Evolutionary conservation across 208 protist genomes (phyloP), one percentile per base, ranked within the genome.

Genomic region (Crithidia expoeki): DNA sequence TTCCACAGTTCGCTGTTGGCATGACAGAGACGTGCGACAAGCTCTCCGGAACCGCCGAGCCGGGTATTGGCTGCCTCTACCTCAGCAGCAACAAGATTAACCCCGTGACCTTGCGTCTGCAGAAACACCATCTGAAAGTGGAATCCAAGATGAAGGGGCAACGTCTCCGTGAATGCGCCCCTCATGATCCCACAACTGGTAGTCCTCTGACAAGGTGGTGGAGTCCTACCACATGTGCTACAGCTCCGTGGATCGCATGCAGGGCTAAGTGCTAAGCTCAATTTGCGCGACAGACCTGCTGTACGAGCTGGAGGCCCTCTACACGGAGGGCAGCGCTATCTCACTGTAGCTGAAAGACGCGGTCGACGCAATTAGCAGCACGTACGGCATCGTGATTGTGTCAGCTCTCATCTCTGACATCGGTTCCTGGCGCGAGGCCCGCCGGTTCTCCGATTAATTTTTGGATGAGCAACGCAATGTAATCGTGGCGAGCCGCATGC

Each of bases 61-160:
- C 90, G 0, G 90, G 90, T 36, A 83, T 76, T 21, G 67, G 88
- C 28, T 94, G 83, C 71, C 17, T 93, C n/a, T 49, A 79, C 14
- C 85, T 81, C 49, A 82, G 84, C 51, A 74, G 74, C 9, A 23
- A 9, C 11, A 42, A 79, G n/a, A 86, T 81, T 17, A 28, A 7
- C 2, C 42, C 25, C 19, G 34, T 95, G 40, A 79, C 86, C 0
- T 27, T 92, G 17, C 78, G 85, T 42, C 75, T 92, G 46, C 57
- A 67, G 30, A 81, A 92, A 68, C 57, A 81, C 50, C 33, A 74
- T 7, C 47, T 84, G 38, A 68, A 34, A 2, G 46, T 92, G 11
- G 63, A 89, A 28, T 90, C 87, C 14, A 95, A 95, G 58, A 94
- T 88, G n/a, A 93, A 93, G 57, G 90, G 94, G n/a, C 78, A 95